Evolutionary conservation across 1,284 basidiomycete species (phyloP).

Genomic region (Marasmius oreades): DNA sequence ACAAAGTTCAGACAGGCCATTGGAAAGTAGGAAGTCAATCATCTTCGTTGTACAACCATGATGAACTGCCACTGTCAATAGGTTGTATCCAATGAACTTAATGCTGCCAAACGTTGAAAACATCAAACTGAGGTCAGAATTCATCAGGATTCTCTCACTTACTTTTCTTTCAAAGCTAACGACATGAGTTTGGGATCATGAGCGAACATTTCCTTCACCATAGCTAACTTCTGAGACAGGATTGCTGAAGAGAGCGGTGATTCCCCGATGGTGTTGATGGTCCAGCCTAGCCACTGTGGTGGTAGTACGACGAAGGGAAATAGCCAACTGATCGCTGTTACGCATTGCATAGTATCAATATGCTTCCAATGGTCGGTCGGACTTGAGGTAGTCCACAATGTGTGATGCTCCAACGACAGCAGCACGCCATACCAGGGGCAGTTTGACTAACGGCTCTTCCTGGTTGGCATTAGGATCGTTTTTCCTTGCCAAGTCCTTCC

Average conservation of each 20-base stretch:
- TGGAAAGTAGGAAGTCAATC: constrained; percentile 48
- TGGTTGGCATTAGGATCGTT: constrained; percentile 40
- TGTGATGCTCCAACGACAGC: constrained; percentile 26
- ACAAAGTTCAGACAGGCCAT: constrained; percentile 34
- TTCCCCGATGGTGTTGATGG: constrained; percentile 40
- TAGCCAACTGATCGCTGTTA: constrained; percentile 36
- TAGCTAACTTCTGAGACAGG: constrained; percentile 28
- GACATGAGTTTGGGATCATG: constrained; percentile 37
- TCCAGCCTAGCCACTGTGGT: constrained; percentile 44
- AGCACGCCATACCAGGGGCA: constrained; percentile 45
- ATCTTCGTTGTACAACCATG: constrained; percentile 26
- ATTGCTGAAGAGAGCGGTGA: constrained; percentile 44
- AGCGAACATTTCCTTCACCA: constrained; percentile 39
- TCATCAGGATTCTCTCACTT: constrained; percentile 12
- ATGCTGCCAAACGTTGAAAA: constrained; percentile 28
- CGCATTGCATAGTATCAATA: constrained; percentile 41
- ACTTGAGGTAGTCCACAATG: constrained; percentile 44
- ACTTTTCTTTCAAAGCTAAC: constrained; percentile 39
- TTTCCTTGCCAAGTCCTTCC: constrained; percentile 44
- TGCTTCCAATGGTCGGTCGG: constrained; percentile 30
- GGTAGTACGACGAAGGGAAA: constrained; percentile 29
- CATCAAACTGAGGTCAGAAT: background rate
- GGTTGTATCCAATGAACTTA: constrained; percentile 43
- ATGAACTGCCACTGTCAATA: constrained; percentile 39
- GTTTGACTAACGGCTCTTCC: constrained; percentile 5